Base-by-base conservation (phyloP, 2,329 filamentous ascomycete genomes). In the Alternaria arbusti region DNA sequence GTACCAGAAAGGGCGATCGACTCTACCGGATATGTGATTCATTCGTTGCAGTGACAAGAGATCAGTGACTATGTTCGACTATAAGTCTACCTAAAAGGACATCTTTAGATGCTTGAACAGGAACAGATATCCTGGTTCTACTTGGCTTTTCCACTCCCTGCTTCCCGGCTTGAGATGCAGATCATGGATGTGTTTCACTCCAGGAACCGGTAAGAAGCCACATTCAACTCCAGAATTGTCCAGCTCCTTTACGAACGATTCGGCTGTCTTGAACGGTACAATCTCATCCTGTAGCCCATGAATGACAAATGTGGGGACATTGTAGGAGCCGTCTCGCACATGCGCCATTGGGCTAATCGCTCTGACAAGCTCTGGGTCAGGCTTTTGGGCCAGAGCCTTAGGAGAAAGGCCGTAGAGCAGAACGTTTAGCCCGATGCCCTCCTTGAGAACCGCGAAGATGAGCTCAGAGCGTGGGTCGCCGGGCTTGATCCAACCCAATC, bases 381-480 rank as follows among this genome's bases (percentile, higher is more conserved):
- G 26, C 10, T 36, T 36, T 26, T 26, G 17, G 5, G 47, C 26
- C 17, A 59, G 45, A 32, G 57, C 20, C 32, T 59, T 49, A 12
- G 25, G 36, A 46, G 57, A 59, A 10, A 59, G 40, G 6, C 57
- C 57, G 45, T 54, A 12, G 6, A 59, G 47, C 20, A 52, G 20
- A 22, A 59, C 47, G 6, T 54, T 59, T 1, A 59, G 11, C 12
- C 57, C 57, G 3, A 59, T 59, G 9, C 26, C 26, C 12, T 59
- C 57, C 26, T 54, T 59, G 10, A 59, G 47, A 12, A 59, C 46
- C 2, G 57, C 57, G 12, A 59, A 59, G 22, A 59, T 54, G 17
- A 59, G 47, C 36, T 59, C 57, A 5, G 57, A 59, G 26, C 57
- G 47, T 32, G 57, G 57, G 32, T 59, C 57, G 17, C 47, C 57